Evolutionary conservation across 2,329 filamentous ascomycete species (phyloP).

Genomic region (Colletotrichum sp.): DNA sequence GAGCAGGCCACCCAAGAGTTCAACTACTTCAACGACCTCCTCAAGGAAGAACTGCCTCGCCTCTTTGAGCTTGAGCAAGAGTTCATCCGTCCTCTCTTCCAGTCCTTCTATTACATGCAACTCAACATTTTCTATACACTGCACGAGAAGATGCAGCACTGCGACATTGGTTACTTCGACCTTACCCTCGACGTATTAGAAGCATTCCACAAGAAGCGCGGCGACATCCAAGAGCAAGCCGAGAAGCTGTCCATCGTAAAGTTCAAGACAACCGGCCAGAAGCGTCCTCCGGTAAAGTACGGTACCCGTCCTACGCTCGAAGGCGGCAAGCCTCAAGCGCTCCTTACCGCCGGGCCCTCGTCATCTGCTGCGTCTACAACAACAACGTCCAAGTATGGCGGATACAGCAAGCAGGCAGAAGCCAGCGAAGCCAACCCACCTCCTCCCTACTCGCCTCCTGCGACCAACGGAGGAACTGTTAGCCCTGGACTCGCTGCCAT

Average conservation of each 20-base stretch:
- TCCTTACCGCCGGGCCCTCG: slow-evolving; percentile 56
- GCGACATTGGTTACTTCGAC: slow-evolving; percentile 98
- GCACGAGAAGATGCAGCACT: slow-evolving; percentile 96
- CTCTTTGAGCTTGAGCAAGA: slow-evolving; percentile 89
- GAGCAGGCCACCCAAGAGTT: slow-evolving; percentile 94
- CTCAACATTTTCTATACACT: slow-evolving; percentile 99
- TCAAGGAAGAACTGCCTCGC: slow-evolving; percentile 94
- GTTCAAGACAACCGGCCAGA: slow-evolving; percentile 86
- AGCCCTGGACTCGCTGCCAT: slow-evolving; percentile 50
- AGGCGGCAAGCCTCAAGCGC: slow-evolving; percentile 50
- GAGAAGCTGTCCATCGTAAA: slow-evolving; percentile 86
- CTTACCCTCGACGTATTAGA: slow-evolving; percentile 89
- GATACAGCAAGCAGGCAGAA: slow-evolving; percentile 43
- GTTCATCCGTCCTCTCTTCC: slow-evolving; percentile 96
- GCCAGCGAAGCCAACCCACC: slow-evolving; percentile 63
- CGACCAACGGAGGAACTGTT: slow-evolving; percentile 29
- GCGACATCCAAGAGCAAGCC: slow-evolving; percentile 83
- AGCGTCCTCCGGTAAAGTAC: slow-evolving; percentile 60
- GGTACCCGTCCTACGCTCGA: slow-evolving; percentile 60
- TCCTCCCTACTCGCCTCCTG: slow-evolving; percentile 70
- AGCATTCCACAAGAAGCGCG: slow-evolving; percentile 87
- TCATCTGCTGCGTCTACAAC: slow-evolving; percentile 31
- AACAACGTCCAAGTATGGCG: slow-evolving; percentile 32
- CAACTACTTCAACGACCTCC: slow-evolving; percentile 96
- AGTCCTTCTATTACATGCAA: slow-evolving; percentile 99